phyloP scores from a whole-genome alignment of 2,329 filamentous ascomycete genomes.

The Penicillium vulpinum region DNA sequence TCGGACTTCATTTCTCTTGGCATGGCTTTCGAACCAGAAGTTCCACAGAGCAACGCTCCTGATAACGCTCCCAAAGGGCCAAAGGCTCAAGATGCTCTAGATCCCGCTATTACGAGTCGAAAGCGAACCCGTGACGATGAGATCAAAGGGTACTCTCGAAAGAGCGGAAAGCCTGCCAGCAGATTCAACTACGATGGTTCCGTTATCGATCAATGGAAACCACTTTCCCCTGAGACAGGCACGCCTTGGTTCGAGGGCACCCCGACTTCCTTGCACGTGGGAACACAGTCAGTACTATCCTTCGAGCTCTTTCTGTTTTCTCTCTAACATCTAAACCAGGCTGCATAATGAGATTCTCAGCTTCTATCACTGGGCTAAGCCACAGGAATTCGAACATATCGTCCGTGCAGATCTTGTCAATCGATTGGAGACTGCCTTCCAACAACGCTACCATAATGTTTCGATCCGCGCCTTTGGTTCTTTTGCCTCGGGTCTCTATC shows the following conservation, averaged over 20 bases:
- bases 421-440: constrained; percentile 64
- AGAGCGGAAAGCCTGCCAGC: constrained; percentile 53
- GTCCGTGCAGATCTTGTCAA: constrained; percentile 72
- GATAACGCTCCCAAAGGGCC: constrained; percentile 41
- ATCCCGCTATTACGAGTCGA: constrained; percentile 60
- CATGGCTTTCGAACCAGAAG: constrained; percentile 49
- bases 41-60: constrained; percentile 25
- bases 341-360: constrained; percentile 87
- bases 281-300: constrained; percentile 32
- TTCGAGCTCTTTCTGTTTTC: not conserved
- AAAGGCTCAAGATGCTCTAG: constrained; percentile 31
- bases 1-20: constrained; percentile 92
- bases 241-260: constrained; percentile 62
- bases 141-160: constrained; percentile 60
- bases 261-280: constrained; percentile 34
- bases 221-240: constrained; percentile 41
- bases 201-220: constrained; percentile 56
- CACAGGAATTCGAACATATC: constrained; percentile 71
- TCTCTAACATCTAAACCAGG: constrained; percentile 44
- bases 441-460: constrained; percentile 58
- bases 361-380: constrained; percentile 83
- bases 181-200: constrained; percentile 54
- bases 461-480: constrained; percentile 83
- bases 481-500: constrained; percentile 78
- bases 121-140: constrained; percentile 75